Evolutionary conservation across 352 stramenopile species (phyloP).

Genomic region (Heterotrichella gracilis): DNA sequence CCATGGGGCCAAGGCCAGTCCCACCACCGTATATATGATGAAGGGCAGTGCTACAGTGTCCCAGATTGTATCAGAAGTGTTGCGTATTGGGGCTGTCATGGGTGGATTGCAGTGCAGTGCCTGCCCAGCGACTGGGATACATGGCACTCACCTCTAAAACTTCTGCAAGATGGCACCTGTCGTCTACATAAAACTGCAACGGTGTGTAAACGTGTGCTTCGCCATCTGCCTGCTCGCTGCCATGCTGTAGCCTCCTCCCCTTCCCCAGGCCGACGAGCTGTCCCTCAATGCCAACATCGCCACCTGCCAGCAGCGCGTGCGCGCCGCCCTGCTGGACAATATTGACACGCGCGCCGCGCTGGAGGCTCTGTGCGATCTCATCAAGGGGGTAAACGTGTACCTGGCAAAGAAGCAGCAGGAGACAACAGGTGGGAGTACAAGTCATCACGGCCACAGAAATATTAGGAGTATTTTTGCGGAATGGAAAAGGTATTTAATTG

Average conservation of each 20-base stretch:
- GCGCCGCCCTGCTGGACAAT: slow-evolving; percentile 40
- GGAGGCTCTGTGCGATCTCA: slow-evolving; percentile 34
- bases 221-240: neutral
- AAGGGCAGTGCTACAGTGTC: no score
- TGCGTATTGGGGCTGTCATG: no score
- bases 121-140: no score
- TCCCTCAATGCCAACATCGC: neutral
- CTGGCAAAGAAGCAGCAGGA: no score
- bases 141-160: no score
- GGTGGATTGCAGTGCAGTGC: no score
- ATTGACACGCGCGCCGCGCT: slow-evolving; percentile 50
- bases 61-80: no score
- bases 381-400: slow-evolving; percentile 43
- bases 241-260: neutral
- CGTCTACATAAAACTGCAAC: neutral
- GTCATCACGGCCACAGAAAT: no score
- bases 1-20: neutral
- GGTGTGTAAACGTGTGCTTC: neutral
- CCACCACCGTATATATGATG: no score
- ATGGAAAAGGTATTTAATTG: neutral
- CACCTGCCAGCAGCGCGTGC: slow-evolving; percentile 31
- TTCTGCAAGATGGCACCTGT: neutral
- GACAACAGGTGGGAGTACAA: no score
- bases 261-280: neutral
- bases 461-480: no score